These are phyloP conservation scores for Echites panduratus DNA, from an alignment of 257 asterid genomes.

Conservation along the genomic window DNA sequence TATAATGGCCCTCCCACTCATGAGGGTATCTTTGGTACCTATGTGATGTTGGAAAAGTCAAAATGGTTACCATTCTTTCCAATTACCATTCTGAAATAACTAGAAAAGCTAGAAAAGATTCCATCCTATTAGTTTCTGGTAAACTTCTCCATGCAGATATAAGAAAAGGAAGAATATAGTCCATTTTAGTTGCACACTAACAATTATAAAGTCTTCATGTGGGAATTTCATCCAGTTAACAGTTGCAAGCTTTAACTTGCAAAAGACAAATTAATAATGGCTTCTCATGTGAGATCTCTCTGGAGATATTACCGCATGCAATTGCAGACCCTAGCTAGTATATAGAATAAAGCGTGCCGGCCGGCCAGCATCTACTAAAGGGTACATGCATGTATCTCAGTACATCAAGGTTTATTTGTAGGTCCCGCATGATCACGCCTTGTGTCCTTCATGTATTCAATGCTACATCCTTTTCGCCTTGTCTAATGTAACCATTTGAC, in stretches of 20 bases:
- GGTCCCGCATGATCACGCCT: background rate
- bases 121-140: background rate
- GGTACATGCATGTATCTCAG: background rate
- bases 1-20: background rate
- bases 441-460: background rate
- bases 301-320: background rate
- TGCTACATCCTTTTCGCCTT: background rate
- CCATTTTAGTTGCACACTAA: background rate
- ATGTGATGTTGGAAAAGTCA: too few relatives aligned
- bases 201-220: background rate
- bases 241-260: background rate
- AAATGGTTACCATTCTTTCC: too few relatives aligned
- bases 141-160: background rate
- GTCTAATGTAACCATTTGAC: background rate
- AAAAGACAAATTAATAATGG: background rate
- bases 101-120: background rate
- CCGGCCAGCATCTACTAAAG: slow-evolving; percentile 3
- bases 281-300: too few relatives aligned
- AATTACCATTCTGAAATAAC: background rate
- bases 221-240: background rate
- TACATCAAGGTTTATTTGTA: background rate
- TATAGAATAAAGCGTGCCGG: slow-evolving; percentile 3
- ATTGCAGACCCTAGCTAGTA: background rate
- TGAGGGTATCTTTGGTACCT: too few relatives aligned
- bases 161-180: background rate